Conservation (phyloP, 495 filamentous ascomycete species). For the Trichocladium uniseriatum region DNA sequence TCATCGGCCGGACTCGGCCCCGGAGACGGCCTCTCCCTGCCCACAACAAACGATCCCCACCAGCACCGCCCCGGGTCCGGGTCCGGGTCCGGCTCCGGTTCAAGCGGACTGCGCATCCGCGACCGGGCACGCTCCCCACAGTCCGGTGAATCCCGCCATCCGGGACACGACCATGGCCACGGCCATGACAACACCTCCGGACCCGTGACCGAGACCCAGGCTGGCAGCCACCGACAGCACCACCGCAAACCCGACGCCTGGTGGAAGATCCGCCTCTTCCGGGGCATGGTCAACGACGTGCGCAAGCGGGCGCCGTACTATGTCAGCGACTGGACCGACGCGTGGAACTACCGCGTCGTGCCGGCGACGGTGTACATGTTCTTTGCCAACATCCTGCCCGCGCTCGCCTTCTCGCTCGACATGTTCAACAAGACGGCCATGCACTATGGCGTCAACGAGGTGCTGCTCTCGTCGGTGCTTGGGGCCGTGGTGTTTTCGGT, state of each 20-base stretch:
- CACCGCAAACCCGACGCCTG: constrained; percentile 34
- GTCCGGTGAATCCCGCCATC: not conserved
- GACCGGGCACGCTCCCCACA: constrained; percentile 1
- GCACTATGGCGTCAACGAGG: constrained; percentile 79
- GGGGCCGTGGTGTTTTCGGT: constrained; percentile 69
- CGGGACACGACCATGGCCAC: not conserved
- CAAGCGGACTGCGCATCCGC: constrained; percentile 4
- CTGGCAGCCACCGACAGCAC: too few species aligned
- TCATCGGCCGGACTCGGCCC: not conserved
- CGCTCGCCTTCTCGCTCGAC: constrained; percentile 74
- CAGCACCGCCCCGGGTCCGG: not conserved
- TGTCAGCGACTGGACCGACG: constrained; percentile 69
- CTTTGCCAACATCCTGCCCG: constrained; percentile 79
- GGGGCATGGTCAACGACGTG: constrained; percentile 69
- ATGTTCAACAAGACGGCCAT: constrained; percentile 75
- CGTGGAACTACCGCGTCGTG: constrained; percentile 76
- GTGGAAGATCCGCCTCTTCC: constrained; percentile 52
- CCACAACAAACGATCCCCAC: not conserved
- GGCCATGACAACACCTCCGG: not conserved
- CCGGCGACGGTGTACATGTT: constrained; percentile 84
- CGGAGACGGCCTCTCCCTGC: constrained; percentile 1
- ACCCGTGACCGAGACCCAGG: not conserved
- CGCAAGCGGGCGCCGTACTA: constrained; percentile 66
- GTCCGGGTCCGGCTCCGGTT: not conserved
- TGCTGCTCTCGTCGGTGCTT: constrained; percentile 67